phyloP scores from a whole-genome alignment of 192 early-diverging fungal genomes.

The Funneliformis mosseae region DNA sequence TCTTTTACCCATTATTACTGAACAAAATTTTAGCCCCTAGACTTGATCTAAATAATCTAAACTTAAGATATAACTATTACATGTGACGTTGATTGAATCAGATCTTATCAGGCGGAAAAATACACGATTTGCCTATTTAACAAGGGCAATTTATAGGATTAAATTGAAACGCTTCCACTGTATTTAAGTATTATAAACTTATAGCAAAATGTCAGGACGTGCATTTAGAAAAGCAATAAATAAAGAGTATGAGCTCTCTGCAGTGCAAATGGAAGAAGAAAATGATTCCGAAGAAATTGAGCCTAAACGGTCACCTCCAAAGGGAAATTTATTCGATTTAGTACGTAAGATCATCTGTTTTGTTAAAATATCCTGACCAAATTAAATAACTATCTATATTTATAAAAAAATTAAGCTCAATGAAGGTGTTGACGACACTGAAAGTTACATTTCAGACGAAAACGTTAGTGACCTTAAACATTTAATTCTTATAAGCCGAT shows the following conservation, averaged over 20 bases:
- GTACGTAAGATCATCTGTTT: not conserved
- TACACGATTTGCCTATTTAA: not conserved
- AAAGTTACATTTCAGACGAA: not conserved
- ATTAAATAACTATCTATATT: not conserved
- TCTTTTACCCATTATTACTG: constrained; percentile 46
- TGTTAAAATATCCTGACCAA: not conserved
- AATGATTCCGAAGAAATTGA: constrained; percentile 14
- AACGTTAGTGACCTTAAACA: not conserved
- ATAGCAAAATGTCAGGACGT: constrained; percentile 19
- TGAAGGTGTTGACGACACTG: not conserved
- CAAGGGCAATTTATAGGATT: no score
- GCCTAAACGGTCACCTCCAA: not conserved
- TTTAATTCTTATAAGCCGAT: no score
- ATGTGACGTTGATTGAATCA: not conserved
- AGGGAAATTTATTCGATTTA: constrained; percentile 22
- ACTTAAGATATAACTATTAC: not conserved
- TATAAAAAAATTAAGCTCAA: not conserved
- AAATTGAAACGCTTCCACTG: no score
- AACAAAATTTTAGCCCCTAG: not conserved
- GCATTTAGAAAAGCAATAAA: constrained; percentile 18
- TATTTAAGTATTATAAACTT: not conserved
- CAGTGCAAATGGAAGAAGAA: not conserved
- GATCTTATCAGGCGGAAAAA: not conserved
- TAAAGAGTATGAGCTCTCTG: not conserved
- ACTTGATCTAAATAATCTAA: no score